Evolutionary conservation across 1,139 yeast species (phyloP), one percentile per base, ranked within the genome.

Genomic region (Zygoascus sp.): DNA sequence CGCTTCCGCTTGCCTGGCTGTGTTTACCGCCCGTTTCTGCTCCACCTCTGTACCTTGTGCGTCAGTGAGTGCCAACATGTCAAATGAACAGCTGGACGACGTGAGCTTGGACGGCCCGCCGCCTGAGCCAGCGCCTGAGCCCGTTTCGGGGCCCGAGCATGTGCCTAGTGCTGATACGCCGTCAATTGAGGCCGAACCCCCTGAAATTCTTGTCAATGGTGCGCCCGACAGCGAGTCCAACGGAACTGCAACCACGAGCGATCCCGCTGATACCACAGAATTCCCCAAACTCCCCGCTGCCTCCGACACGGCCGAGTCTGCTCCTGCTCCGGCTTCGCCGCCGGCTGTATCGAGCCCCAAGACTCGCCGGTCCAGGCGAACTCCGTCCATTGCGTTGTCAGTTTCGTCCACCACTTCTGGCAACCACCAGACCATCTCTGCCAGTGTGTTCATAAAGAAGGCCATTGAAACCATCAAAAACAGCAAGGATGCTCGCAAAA

Each of bases 401-500:
- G 47, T 57, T 4, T 50, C 63, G 2, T 58, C 62, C 5, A 54
- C 61, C 8, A 54, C 59, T 16, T 46, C 53, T 22, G 48, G 52
- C n/a, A 60, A 62, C 10, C 61, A 60, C 19, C 59, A 55, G 34
- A 56, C 64, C 13, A 58, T 60, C 7, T 58, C 66, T 22, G 59
- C 68, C 2, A 64, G 70, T 48, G 63, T 74, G 13, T 76, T 79
- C 53, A 68, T 79, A 45, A 73, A 69, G 54, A 66, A 67, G 40
- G 74, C 81, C 5, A 66, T 79, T 43, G 76, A 74, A 39, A 58
- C 65, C 6, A 73, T 79, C 47, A 59, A 68, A 20, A 61, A 65
- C n/a, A 68, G 75, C 43, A 75, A 74, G 49, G 81, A 77, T 37
- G 74, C 75, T 9, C 74, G 75, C 49, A 76, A 76, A 54, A 69